Evolutionary conservation across 371 early-diverging fungal genomes (phyloP).

Genomic region (Mucor ambiguus): DNA sequence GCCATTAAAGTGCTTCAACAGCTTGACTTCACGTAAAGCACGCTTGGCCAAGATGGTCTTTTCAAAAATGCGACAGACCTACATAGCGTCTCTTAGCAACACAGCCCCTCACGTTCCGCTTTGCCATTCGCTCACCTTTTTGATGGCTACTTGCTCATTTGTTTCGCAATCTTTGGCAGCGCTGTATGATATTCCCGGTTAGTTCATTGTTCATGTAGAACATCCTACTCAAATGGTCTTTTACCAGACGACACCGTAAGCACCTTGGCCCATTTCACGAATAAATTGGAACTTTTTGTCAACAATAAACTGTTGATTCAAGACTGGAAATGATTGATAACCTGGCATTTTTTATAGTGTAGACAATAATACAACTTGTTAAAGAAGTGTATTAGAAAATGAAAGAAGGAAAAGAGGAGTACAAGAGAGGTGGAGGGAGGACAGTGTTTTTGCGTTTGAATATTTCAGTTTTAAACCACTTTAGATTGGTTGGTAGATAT

Average conservation of each 20-base stretch:
- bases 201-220: background rate
- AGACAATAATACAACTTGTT: background rate
- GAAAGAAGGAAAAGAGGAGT: background rate
- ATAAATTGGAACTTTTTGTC: slow-evolving; percentile 80
- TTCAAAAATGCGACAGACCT: slow-evolving; percentile 67
- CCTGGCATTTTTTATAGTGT: slow-evolving; percentile 32
- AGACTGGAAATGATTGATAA: slow-evolving; percentile 66
- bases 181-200: slow-evolving; percentile 37
- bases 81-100: background rate
- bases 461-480: background rate
- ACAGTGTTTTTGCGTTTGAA: background rate
- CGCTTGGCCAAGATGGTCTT: slow-evolving; percentile 86
- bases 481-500: background rate
- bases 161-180: slow-evolving; percentile 79
- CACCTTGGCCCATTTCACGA: slow-evolving; percentile 91
- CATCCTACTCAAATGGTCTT: background rate
- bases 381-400: background rate
- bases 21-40: slow-evolving; percentile 88
- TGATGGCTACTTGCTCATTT: slow-evolving; percentile 90
- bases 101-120: no score
- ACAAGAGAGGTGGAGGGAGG: background rate
- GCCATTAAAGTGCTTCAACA: slow-evolving; percentile 86
- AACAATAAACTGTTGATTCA: slow-evolving; percentile 73
- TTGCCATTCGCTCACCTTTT: slow-evolving; percentile 64
- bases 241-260: slow-evolving; percentile 91